Base-by-base conservation (phyloP, 2,329 filamentous ascomycete genomes). In the Chalaropsis ovoidea region DNA sequence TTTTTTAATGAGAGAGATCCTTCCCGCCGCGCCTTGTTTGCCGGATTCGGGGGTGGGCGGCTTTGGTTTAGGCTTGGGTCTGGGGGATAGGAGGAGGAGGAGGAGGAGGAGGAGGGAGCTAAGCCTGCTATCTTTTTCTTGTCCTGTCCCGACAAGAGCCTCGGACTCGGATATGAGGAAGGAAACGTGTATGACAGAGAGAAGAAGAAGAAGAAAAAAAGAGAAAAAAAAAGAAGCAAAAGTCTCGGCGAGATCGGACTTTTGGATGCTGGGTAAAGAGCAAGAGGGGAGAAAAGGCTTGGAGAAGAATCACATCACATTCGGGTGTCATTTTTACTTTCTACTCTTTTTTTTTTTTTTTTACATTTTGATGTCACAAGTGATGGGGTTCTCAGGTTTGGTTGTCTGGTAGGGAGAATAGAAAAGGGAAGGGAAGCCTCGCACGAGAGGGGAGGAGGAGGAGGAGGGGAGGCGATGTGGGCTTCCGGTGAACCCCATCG, bases 11-110 rank as follows among this genome's bases (percentile, higher is more conserved):
- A 54, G 17, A 54, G 56, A 43, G 58, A 61, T 61, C 58, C 58
- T 61, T 61, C 58, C 58, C 58, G 58, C 31, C 39, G 58, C 39
- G 43, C 10, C 58, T 61, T 61, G 27, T 39, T 58, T 58, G 15
- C 27, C 54, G 54, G 54, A 58, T 58, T 58, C 15, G 54, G 31
- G 31, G 31, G 2, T 31, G 31, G 31, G 3, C 2, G 31, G 6
- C 31, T 31, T 31, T 31, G 31, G 31, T 6, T 31, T 31, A 31
- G 31, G 31, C 31, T 6, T 31, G 31, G 31, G 31, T 31, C 31
- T 31, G 31, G 31, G 31, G 31, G 31, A 6, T 2, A 31, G 31
- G 31, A 10, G 35, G 35, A 39, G 35, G 35, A 10, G 35, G 8
- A 10, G 35, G 35, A 41, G 27, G 41, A 43, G 35, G 27, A 22